A percentile compares a stretch with the other conserved stretches of the same genome.
Conservation (phyloP, 768 basidiomycete genomes). For the Lactarius evosmus region DNA sequence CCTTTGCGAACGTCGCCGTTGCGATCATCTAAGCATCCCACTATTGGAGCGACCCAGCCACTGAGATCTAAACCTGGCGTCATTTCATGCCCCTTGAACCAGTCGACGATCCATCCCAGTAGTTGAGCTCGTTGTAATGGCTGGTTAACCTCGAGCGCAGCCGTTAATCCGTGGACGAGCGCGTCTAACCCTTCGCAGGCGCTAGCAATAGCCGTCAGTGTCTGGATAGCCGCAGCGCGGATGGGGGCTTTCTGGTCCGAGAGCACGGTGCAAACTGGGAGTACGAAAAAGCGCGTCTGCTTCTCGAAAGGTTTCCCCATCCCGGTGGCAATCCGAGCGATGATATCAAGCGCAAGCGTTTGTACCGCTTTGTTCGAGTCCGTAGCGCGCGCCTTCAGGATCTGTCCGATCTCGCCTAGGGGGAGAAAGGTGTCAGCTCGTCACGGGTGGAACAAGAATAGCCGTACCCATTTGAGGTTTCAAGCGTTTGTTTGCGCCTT, state of each 20-base stretch:
- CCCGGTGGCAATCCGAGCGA: slow-evolving; percentile 83
- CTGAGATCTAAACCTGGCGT: slow-evolving; percentile 61
- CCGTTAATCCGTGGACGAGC: slow-evolving; percentile 73
- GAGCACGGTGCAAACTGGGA: slow-evolving; percentile 77
- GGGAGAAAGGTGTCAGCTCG: slow-evolving; percentile 18
- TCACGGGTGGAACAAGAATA: slow-evolving; percentile 1
- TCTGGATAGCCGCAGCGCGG: slow-evolving; percentile 70
- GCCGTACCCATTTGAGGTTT: slow-evolving; percentile 82
- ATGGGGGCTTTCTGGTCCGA: slow-evolving; percentile 91
- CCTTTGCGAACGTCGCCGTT: slow-evolving; percentile 89
- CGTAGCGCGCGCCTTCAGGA: slow-evolving; percentile 81
- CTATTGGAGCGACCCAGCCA: slow-evolving; percentile 58
- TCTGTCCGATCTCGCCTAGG: slow-evolving; percentile 88
- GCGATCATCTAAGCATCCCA: slow-evolving; percentile 86
- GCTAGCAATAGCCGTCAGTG: slow-evolving; percentile 77
- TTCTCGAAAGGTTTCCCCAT: slow-evolving; percentile 98
- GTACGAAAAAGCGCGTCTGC: slow-evolving; percentile 69
- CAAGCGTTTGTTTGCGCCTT: slow-evolving; percentile 87
- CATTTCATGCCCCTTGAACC: slow-evolving; percentile 65
- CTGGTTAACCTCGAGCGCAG: slow-evolving; percentile 81
- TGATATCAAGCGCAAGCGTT: slow-evolving; percentile 81
- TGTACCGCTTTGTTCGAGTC: slow-evolving; percentile 97
- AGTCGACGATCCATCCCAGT: slow-evolving; percentile 75
- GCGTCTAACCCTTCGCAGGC: slow-evolving; percentile 83
- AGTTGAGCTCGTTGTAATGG: slow-evolving; percentile 82